These are phyloP conservation scores for Silene vulgaris DNA, from an alignment of 179 eudicot species.

Conservation along the genomic window DNA sequence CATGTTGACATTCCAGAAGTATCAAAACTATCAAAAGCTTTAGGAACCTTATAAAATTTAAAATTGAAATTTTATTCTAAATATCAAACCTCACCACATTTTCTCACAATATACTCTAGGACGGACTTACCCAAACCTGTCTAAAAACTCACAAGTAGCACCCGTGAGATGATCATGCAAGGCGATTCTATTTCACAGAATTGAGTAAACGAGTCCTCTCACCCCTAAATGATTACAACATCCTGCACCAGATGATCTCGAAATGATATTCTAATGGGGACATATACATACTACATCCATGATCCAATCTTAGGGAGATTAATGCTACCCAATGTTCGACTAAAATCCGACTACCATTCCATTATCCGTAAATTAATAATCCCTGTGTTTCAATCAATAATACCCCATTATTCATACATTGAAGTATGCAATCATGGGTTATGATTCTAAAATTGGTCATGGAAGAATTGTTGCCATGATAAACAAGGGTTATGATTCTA, in stretches of 20 bases:
- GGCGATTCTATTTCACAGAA: neutral
- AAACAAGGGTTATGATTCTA: too few species aligned
- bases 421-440: too few species aligned
- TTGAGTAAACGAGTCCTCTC: neutral
- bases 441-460: too few species aligned
- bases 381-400: too few species aligned
- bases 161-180: neutral
- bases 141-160: neutral
- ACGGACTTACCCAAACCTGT: neutral
- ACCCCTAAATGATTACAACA: neutral
- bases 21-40: too few species aligned
- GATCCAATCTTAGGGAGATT: too few species aligned
- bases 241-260: neutral
- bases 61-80: too few species aligned
- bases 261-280: neutral
- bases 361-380: neutral
- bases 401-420: too few species aligned
- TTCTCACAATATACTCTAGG: neutral
- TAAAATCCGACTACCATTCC: neutral
- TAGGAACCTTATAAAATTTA: neutral
- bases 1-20: neutral
- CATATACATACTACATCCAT: too few species aligned
- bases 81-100: neutral
- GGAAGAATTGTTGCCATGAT: too few species aligned
- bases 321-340: neutral